phyloP scores from a whole-genome alignment of 768 basidiomycete species.

The Tricholomella constricta region DNA sequence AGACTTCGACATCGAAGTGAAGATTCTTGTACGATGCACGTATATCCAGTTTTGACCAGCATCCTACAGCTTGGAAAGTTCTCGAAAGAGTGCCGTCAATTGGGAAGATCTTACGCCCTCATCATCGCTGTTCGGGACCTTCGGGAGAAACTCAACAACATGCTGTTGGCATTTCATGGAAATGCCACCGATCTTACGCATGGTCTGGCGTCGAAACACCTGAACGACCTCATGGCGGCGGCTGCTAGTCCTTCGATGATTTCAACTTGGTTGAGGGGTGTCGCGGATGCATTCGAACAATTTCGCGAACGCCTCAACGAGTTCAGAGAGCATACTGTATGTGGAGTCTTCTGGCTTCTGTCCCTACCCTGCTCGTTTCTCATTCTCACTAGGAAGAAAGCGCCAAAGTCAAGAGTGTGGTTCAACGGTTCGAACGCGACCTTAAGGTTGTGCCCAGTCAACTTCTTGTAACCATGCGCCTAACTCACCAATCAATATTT shows the following conservation, averaged over 20 bases:
- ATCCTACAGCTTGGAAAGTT: conserved; percentile 13
- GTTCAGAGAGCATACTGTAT: conserved; percentile 22
- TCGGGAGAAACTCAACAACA: conserved; percentile 11
- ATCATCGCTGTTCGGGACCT: conserved; percentile 17
- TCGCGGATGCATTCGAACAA: conserved; percentile 11
- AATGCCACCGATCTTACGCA: conserved; percentile 10
- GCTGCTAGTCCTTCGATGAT: neutral
- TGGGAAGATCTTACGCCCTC: conserved; percentile 21
- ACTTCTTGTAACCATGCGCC: neutral
- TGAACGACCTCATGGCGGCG: neutral
- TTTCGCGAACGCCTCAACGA: conserved; percentile 18
- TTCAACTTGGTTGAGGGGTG: conserved; percentile 7
- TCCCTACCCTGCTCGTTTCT: neutral
- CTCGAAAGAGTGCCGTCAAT: conserved; percentile 13
- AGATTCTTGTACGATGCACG: neutral
- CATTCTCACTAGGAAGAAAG: conserved; percentile 12
- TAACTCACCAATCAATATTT: neutral
- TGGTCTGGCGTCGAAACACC: neutral
- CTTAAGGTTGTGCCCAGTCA: conserved; percentile 8
- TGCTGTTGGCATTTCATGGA: conserved; percentile 12
- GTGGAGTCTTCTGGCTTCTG: too few relatives aligned
- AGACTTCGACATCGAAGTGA: neutral
- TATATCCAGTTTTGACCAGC: neutral
- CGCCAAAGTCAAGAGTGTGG: conserved; percentile 8
- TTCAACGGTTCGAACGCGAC: conserved; percentile 2